Evolutionary conservation across 2,329 filamentous ascomycete species (phyloP).

Genomic region (Penicillium verrucosum): DNA sequence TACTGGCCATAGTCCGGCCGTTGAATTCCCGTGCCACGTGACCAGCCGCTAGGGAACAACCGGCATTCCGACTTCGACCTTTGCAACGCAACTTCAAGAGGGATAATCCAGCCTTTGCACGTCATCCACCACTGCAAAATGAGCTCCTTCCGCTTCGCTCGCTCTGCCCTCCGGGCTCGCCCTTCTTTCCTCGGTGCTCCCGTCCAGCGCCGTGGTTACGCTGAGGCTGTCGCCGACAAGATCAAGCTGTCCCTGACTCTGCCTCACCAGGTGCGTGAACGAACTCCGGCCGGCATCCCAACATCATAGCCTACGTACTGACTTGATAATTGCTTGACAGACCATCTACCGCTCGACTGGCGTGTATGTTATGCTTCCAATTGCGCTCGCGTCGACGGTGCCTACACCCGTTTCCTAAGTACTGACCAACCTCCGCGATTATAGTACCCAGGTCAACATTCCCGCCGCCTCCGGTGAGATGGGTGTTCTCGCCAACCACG

Average conservation of each 20-base stretch:
- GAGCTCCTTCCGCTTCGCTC: constrained; percentile 92
- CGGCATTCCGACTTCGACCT: constrained; percentile 39
- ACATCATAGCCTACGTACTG: constrained; percentile 18
- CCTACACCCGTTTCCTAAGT: constrained; percentile 20
- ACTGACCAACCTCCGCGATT: constrained; percentile 64
- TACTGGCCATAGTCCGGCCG: constrained; percentile 9
- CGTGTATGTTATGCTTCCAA: constrained; percentile 55
- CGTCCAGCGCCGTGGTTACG: constrained; percentile 85
- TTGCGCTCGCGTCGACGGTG: constrained; percentile 13
- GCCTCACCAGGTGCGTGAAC: constrained; percentile 85
- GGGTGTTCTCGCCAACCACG: constrained; percentile 99
- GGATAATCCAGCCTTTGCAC: constrained; percentile 33
- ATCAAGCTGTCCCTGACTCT: constrained; percentile 98
- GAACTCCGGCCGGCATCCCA: constrained; percentile 13
- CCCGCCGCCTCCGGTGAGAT: constrained; percentile 97
- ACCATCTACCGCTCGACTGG: constrained; percentile 68
- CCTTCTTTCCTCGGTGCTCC: constrained; percentile 72
- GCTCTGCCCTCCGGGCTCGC: constrained; percentile 80
- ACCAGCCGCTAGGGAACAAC: constrained; percentile 39
- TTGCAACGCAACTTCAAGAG: constrained; percentile 40
- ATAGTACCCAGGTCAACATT: constrained; percentile 91
- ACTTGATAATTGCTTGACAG: constrained; percentile 40
- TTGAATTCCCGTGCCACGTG: constrained; percentile 28
- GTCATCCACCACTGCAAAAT: constrained; percentile 53
- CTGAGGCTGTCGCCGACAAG: constrained; percentile 82